phyloP scores from a whole-genome alignment of 805 yeast species.

The Metschnikowia dekortorum region DNA sequence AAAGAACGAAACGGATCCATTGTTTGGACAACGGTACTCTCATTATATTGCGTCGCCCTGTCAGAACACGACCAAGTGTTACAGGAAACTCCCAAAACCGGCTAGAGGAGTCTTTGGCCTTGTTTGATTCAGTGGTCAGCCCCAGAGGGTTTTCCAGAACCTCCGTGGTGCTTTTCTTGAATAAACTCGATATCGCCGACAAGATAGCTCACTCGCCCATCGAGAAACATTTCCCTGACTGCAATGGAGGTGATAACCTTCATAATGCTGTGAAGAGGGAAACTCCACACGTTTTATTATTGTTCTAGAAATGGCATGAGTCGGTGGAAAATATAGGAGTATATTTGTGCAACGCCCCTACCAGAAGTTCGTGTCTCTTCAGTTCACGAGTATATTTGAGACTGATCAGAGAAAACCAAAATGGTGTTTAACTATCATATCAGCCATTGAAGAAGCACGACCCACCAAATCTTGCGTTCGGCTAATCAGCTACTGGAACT shows the following conservation, averaged over 20 bases:
- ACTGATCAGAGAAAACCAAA: too few relatives aligned
- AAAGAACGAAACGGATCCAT: conserved; percentile 95
- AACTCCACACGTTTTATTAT: too few relatives aligned
- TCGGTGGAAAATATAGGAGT: too few relatives aligned
- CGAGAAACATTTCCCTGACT: conserved; percentile 82
- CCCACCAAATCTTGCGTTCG: too few relatives aligned
- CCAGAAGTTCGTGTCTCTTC: too few relatives aligned
- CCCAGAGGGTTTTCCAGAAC: conserved; percentile 90
- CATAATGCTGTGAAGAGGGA: conserved; percentile 73
- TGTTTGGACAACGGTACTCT: conserved; percentile 91
- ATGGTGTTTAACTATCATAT: too few relatives aligned
- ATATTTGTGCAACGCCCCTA: too few relatives aligned
- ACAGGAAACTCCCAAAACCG: conserved; percentile 26
- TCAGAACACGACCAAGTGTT: conserved; percentile 88
- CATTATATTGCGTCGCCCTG: conserved; percentile 85
- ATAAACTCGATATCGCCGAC: conserved; percentile 86
- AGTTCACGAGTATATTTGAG: too few relatives aligned
- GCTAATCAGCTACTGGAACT: too few relatives aligned
- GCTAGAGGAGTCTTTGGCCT: conserved; percentile 52
- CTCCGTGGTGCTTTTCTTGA: conserved; percentile 78
- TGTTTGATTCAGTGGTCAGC: conserved; percentile 87
- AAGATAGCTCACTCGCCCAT: conserved; percentile 78
- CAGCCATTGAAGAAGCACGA: too few relatives aligned
- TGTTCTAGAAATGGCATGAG: too few relatives aligned
- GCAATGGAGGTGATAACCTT: conserved; percentile 84